Conservation (phyloP, 768 basidiomycete genomes). For the Termitomyces sp. region DNA sequence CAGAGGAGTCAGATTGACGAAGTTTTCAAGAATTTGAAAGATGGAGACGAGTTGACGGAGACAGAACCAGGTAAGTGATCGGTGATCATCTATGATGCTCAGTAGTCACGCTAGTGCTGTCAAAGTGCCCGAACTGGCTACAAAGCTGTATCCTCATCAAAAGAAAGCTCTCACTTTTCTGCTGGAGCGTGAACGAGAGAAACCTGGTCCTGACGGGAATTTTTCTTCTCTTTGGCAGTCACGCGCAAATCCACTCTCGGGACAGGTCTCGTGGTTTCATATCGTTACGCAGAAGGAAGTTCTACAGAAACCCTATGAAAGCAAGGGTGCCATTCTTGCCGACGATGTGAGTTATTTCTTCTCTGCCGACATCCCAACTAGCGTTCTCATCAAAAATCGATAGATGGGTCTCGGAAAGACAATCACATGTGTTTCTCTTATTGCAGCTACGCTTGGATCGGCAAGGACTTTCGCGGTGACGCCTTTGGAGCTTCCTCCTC, state of each 20-base stretch:
- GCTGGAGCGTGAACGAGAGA: conserved; percentile 79
- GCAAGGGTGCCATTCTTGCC: conserved; percentile 88
- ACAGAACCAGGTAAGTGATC: conserved; percentile 70
- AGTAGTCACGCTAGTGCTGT: background rate
- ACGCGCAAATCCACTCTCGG: conserved; percentile 42
- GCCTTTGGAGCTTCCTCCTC: conserved; percentile 41
- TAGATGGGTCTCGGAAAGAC: conserved; percentile 99
- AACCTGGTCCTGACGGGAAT: conserved; percentile 46
- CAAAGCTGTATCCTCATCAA: conserved; percentile 92
- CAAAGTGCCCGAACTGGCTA: conserved; percentile 67
- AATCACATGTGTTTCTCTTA: conserved; percentile 89
- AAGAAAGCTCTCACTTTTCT: conserved; percentile 97
- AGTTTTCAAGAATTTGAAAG: conserved; percentile 82
- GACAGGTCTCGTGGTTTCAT: conserved; percentile 61
- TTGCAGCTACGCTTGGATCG: conserved; percentile 75
- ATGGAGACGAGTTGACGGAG: conserved; percentile 81
- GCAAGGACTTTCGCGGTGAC: conserved; percentile 61
- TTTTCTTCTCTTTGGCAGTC: conserved; percentile 71
- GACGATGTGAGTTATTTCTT: conserved; percentile 72
- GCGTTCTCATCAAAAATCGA: conserved; percentile 5
- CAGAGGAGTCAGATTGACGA: conserved; percentile 93
- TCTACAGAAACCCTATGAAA: conserved; percentile 57
- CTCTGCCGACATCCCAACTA: conserved; percentile 2
- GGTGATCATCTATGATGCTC: background rate
- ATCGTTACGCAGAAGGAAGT: conserved; percentile 79